Conservation (phyloP, 495 filamentous ascomycete species). For the Neurospora sp. region DNA sequence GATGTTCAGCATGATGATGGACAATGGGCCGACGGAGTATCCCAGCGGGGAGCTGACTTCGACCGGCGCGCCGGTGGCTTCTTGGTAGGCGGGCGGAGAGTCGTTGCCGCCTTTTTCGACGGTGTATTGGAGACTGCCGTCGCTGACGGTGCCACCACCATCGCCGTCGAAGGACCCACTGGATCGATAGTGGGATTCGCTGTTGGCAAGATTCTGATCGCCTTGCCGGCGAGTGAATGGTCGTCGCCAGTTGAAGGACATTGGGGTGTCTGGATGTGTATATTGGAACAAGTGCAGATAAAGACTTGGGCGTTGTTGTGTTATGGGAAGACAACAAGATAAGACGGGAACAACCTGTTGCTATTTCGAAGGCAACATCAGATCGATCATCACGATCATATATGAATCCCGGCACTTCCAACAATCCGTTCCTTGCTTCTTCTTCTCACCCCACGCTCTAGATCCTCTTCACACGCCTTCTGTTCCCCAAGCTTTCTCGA, state of each 20-base stretch:
- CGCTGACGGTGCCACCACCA: slow-evolving; percentile 15
- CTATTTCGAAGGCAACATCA: neutral
- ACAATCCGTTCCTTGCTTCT: neutral
- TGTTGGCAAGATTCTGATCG: neutral
- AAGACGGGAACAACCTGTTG: neutral
- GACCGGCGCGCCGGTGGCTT: slow-evolving; percentile 53
- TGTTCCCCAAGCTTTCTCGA: neutral
- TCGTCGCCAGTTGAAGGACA: slow-evolving; percentile 19
- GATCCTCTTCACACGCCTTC: neutral
- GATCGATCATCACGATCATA: neutral
- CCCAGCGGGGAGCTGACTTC: slow-evolving; percentile 49
- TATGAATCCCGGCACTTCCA: neutral
- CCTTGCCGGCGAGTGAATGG: slow-evolving; percentile 10
- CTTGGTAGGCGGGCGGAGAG: slow-evolving; percentile 47
- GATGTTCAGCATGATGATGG: slow-evolving; percentile 51
- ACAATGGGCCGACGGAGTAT: slow-evolving; percentile 45
- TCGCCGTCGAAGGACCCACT: neutral
- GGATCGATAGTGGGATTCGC: neutral
- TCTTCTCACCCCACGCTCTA: neutral
- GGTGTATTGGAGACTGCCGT: slow-evolving; percentile 40
- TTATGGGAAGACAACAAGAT: neutral
- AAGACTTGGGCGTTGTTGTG: neutral
- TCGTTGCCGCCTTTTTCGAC: slow-evolving; percentile 47
- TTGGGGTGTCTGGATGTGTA: neutral
- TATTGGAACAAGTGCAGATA: neutral